Evolutionary conservation across 805 yeast genomes (phyloP).

Genomic region (Candida oleophila): DNA sequence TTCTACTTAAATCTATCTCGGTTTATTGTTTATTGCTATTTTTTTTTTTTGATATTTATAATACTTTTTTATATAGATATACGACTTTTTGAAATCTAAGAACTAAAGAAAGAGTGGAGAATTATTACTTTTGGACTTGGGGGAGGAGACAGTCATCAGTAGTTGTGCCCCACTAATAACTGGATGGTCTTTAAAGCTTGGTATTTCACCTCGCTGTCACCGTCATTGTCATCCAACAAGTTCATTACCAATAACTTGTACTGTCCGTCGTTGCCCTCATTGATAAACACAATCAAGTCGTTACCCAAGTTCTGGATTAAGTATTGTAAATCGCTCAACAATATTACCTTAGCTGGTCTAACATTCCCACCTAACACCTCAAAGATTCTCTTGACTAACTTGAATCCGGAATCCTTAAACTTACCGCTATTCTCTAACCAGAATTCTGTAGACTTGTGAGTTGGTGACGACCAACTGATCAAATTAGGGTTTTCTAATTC

Average conservation of each 20-base stretch:
- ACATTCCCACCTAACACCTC: constrained; percentile 38
- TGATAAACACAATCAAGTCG: constrained; percentile 36
- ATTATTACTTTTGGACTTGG: too few species aligned
- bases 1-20: background rate
- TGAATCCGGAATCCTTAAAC: constrained; percentile 79
- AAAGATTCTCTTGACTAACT: constrained; percentile 62
- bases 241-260: constrained; percentile 80
- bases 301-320: constrained; percentile 41
- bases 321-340: constrained; percentile 43
- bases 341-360: constrained; percentile 30
- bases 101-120: background rate
- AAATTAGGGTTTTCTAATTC: constrained; percentile 79
- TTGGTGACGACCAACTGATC: constrained; percentile 78
- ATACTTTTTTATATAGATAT: too few species aligned
- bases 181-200: constrained; percentile 97
- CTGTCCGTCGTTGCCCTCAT: constrained; percentile 48
- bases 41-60: background rate
- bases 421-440: constrained; percentile 80
- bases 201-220: constrained; percentile 84
- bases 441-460: constrained; percentile 83
- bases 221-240: constrained; percentile 62
- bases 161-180: constrained; percentile 81
- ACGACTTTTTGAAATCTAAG: background rate
- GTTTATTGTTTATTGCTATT: background rate
- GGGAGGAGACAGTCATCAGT: too few species aligned